A percentile compares a stretch with the other conserved stretches of the same genome.
phyloP scores from a whole-genome alignment of 2,329 filamentous ascomycete species.

The Cladobotryum mycophilum region DNA sequence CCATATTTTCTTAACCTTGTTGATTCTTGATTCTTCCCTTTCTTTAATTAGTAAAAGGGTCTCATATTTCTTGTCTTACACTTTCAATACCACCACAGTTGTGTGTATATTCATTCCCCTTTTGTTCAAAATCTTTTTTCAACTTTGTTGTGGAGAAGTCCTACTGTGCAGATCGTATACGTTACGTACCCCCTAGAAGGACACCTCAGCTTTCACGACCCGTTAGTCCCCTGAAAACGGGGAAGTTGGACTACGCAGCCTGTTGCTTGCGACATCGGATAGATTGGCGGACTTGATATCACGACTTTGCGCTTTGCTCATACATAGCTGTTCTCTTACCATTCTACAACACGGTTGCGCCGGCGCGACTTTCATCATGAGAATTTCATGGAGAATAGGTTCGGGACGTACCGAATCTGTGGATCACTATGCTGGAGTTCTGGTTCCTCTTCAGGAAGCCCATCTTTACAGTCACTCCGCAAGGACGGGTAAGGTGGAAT shows the following conservation, averaged over 20 bases:
- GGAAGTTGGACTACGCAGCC: too few species aligned
- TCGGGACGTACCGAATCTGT: slow-evolving; percentile 38
- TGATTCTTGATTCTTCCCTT: too few species aligned
- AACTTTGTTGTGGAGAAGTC: too few species aligned
- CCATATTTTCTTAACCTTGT: too few species aligned
- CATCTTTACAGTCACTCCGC: slow-evolving; percentile 51
- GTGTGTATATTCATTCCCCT: too few species aligned
- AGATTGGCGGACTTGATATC: neutral
- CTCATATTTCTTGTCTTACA: too few species aligned
- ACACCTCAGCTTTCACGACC: neutral
- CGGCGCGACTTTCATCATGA: slow-evolving; percentile 20
- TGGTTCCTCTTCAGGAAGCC: slow-evolving; percentile 49
- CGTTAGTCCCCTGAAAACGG: too few species aligned
- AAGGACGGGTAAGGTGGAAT: slow-evolving; percentile 38
- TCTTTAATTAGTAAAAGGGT: too few species aligned
- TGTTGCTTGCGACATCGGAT: neutral
- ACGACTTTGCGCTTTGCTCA: too few species aligned
- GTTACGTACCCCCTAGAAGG: neutral
- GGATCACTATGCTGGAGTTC: slow-evolving; percentile 44
- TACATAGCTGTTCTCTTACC: neutral
- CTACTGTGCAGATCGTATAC: too few species aligned
- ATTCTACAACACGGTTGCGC: slow-evolving; percentile 4
- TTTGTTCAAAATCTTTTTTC: too few species aligned
- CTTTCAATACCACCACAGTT: too few species aligned
- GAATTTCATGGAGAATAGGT: slow-evolving; percentile 24